Evolutionary conservation across 495 filamentous ascomycete species (phyloP).

Genomic region (Aspergillus hancockii): DNA sequence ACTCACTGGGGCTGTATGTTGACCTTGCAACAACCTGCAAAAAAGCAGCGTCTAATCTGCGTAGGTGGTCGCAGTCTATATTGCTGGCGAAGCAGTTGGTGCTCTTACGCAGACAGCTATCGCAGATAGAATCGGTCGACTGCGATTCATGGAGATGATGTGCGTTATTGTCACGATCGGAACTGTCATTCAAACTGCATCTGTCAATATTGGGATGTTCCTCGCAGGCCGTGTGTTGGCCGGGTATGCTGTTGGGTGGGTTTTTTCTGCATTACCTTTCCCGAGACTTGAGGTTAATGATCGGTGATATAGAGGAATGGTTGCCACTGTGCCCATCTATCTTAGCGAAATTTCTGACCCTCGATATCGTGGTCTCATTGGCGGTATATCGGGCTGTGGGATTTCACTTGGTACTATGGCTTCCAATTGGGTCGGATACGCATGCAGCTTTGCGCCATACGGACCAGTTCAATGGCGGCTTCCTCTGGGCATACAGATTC

Average conservation of each 20-base stretch:
- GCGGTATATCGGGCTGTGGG: conserved; percentile 58
- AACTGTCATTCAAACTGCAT: conserved; percentile 55
- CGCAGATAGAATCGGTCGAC: conserved; percentile 57
- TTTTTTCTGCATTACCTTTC: background rate
- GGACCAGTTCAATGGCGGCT: conserved; percentile 58
- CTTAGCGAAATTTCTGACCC: conserved; percentile 60
- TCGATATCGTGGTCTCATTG: conserved; percentile 54
- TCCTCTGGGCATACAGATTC: conserved; percentile 58
- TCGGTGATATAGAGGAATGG: conserved; percentile 42
- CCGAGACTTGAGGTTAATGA: background rate
- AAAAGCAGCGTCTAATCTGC: background rate
- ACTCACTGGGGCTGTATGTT: conserved; percentile 56
- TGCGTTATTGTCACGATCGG: conserved; percentile 59
- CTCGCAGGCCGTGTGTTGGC: conserved; percentile 56
- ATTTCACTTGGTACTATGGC: conserved; percentile 60
- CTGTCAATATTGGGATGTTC: conserved; percentile 62
- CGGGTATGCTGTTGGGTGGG: conserved; percentile 57
- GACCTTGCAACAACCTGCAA: background rate
- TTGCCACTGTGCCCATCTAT: conserved; percentile 59
- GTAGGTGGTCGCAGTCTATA: conserved; percentile 59
- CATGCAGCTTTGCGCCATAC: conserved; percentile 56
- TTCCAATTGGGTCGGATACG: conserved; percentile 60
- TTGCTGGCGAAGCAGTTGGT: conserved; percentile 58
- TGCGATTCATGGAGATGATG: conserved; percentile 60
- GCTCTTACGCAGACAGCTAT: conserved; percentile 54